These are phyloP conservation scores for Tricholomella constricta DNA, from an alignment of 768 basidiomycete genomes.

Conservation along the genomic window DNA sequence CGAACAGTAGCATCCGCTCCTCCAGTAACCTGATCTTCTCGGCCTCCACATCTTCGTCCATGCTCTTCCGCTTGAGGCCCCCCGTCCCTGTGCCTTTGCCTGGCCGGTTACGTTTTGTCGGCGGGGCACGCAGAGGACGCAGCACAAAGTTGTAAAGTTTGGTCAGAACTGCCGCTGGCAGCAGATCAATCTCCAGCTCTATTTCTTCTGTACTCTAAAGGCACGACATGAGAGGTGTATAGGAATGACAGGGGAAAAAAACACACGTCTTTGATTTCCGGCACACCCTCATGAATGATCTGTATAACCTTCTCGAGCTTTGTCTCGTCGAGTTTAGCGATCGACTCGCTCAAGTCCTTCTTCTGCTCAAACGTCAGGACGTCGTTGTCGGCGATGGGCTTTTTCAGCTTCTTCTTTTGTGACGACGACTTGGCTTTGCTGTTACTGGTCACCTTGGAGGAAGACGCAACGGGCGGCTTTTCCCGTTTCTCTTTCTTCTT, in stretches of 20 bases:
- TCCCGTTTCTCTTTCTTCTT: conserved; percentile 70
- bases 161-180: conserved; percentile 84
- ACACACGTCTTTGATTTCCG: conserved; percentile 90
- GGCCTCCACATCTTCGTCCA: conserved; percentile 96
- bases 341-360: conserved; percentile 96
- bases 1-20: conserved; percentile 83
- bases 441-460: conserved; percentile 57
- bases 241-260: conserved; percentile 6
- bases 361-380: conserved; percentile 94
- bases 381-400: conserved; percentile 72
- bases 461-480: conserved; percentile 57
- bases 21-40: conserved; percentile 94
- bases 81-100: conserved; percentile 87
- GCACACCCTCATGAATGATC: conserved; percentile 93
- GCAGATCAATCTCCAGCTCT: conserved; percentile 93
- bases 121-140: conserved; percentile 69
- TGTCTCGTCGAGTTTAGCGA: conserved; percentile 77
- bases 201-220: conserved; percentile 93
- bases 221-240: conserved; percentile 9
- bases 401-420: conserved; percentile 65
- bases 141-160: conserved; percentile 96
- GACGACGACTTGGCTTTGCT: conserved; percentile 49
- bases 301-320: conserved; percentile 90
- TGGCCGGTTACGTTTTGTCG: conserved; percentile 61
- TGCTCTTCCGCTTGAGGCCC: conserved; percentile 89